Percentiles rank a stretch among this genome's conserved stretches.
Conservation (phyloP, 2,329 filamentous ascomycete species). For the Drechslera avenae region DNA sequence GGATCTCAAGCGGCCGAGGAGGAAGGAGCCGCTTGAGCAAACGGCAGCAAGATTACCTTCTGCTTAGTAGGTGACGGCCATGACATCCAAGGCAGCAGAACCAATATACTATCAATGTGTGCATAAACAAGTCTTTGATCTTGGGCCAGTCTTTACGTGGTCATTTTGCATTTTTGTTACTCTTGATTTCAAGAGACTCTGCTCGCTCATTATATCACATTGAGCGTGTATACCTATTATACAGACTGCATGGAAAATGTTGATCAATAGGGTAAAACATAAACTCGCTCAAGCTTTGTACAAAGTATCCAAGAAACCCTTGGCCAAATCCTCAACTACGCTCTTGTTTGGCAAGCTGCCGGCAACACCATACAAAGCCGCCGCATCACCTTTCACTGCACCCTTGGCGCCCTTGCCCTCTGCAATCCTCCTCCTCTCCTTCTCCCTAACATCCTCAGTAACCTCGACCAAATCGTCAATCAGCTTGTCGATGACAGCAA, state of each 20-base stretch:
- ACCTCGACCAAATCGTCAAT: constrained; percentile 69
- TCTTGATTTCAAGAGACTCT: too few relatives aligned
- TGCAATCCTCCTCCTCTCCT: constrained; percentile 72
- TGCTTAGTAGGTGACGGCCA: constrained; percentile 2
- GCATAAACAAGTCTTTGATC: constrained; percentile 6
- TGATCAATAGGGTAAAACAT: neutral
- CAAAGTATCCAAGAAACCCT: constrained; percentile 87
- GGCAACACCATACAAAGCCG: constrained; percentile 91
- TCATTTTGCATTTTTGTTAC: too few relatives aligned
- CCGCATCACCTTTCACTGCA: constrained; percentile 73
- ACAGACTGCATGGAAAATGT: neutral
- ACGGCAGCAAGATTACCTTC: constrained; percentile 72
- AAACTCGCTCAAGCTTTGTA: constrained; percentile 73
- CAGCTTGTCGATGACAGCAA: constrained; percentile 78
- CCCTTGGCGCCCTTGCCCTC: constrained; percentile 68
- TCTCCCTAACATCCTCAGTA: constrained; percentile 75
- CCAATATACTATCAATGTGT: constrained; percentile 10
- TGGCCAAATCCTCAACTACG: constrained; percentile 87
- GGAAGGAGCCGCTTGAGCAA: constrained; percentile 61
- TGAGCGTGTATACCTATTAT: too few relatives aligned
- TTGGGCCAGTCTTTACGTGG: too few relatives aligned
- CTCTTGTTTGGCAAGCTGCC: constrained; percentile 95
- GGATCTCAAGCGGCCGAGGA: constrained; percentile 79
- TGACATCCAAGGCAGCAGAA: constrained; percentile 15
- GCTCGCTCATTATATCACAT: neutral